Evolutionary conservation across 75 land plant species (phyloP).

Genomic region (Selaginella moellendorffii): DNA sequence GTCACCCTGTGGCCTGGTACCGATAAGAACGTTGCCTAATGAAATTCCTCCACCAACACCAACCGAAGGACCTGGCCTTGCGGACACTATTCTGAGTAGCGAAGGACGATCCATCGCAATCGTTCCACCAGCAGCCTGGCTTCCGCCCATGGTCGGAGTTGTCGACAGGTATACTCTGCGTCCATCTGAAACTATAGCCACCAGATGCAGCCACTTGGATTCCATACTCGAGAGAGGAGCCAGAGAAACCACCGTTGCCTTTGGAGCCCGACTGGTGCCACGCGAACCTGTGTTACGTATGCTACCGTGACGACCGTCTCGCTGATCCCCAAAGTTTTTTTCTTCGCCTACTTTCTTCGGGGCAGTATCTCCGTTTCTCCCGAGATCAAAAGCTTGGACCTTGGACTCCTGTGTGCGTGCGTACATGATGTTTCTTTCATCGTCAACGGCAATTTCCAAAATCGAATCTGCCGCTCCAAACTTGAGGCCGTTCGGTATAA

Average conservation of each 20-base stretch:
- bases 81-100: conserved; percentile 64
- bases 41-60: conserved; percentile 43
- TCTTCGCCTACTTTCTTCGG: conserved; percentile 78
- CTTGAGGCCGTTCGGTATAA: conserved; percentile 72
- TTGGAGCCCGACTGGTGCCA: conserved; percentile 33
- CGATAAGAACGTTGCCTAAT: conserved; percentile 47
- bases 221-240: conserved; percentile 64
- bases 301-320: conserved; percentile 48
- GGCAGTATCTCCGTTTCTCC: conserved; percentile 57
- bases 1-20: conserved; percentile 50
- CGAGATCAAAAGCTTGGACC: conserved; percentile 68
- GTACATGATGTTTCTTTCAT: conserved; percentile 77
- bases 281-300: conserved; percentile 37
- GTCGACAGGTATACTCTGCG: conserved; percentile 86
- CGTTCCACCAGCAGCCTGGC: conserved; percentile 34
- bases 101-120: conserved; percentile 36
- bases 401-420: conserved; percentile 87
- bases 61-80: conserved; percentile 84
- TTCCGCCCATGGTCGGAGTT: conserved; percentile 39
- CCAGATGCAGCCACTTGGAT: conserved; percentile 86
- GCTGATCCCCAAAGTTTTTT: conserved; percentile 62
- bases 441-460: conserved; percentile 74
- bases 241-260: conserved; percentile 60
- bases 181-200: conserved; percentile 95
- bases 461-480: conserved; percentile 95